Percentiles rank a stretch among this genome's conserved stretches.
These are phyloP conservation scores for Thoreauomyces humboldtii DNA, from an alignment of 192 early-diverging fungal species.

Conservation along the genomic window DNA sequence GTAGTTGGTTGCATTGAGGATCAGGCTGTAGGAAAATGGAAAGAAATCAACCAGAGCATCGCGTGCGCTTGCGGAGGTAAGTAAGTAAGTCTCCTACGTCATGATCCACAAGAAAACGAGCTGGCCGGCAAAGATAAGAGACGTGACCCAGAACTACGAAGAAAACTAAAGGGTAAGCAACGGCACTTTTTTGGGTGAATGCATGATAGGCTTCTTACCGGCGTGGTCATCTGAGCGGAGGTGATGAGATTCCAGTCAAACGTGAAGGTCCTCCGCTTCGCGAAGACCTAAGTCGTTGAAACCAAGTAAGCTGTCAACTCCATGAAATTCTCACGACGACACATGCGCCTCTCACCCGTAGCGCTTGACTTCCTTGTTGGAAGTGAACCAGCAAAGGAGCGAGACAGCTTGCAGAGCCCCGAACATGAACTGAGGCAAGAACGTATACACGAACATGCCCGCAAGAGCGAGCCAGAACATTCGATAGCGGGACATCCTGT, in stretches of 20 bases:
- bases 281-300: too few species aligned
- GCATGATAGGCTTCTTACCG: too few species aligned
- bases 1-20: too few species aligned
- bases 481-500: slow-evolving; percentile 45
- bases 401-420: not conserved
- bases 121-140: not conserved
- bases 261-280: slow-evolving; percentile 34
- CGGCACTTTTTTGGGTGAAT: too few species aligned
- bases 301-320: too few species aligned
- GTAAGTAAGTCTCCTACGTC: too few species aligned
- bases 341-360: too few species aligned
- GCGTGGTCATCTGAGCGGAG: not conserved
- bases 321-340: too few species aligned
- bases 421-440: not conserved
- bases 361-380: not conserved
- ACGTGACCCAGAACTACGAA: not conserved
- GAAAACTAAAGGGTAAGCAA: too few species aligned
- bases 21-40: too few species aligned
- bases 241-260: slow-evolving; percentile 42
- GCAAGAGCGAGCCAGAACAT: slow-evolving; percentile 57
- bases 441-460: slow-evolving; percentile 54
- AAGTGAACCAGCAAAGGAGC: not conserved
- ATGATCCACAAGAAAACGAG: slow-evolving; percentile 24
- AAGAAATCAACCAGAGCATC: too few species aligned
- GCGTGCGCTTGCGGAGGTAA: too few species aligned